Conservation (phyloP, 1,139 yeast species). For the Suhomyces kunorum region DNA sequence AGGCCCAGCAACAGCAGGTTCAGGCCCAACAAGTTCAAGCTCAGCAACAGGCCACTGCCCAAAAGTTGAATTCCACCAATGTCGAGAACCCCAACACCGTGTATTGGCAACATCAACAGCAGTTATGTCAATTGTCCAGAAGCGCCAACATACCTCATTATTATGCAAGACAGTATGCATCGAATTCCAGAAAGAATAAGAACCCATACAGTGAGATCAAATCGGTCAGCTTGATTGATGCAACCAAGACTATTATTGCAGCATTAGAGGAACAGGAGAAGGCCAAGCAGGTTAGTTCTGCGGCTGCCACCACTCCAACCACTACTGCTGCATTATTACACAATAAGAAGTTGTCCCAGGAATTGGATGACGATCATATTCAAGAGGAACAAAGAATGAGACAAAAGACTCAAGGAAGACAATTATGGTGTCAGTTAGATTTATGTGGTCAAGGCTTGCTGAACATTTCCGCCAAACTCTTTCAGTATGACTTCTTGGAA, state of each 20-base stretch:
- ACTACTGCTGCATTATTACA: constrained; percentile 51
- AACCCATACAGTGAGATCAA: constrained; percentile 47
- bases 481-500: constrained; percentile 82
- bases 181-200: constrained; percentile 63
- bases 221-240: constrained; percentile 52
- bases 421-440: constrained; percentile 94
- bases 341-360: constrained; percentile 60
- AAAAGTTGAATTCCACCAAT: constrained; percentile 35
- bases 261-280: constrained; percentile 46
- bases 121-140: constrained; percentile 76
- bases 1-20: constrained; percentile 22
- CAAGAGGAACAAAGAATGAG: constrained; percentile 77
- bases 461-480: constrained; percentile 68
- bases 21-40: constrained; percentile 14
- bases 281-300: constrained; percentile 22
- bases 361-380: constrained; percentile 69
- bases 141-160: constrained; percentile 75
- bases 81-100: constrained; percentile 54
- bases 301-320: constrained; percentile 30
- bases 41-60: constrained; percentile 16
- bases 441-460: constrained; percentile 85
- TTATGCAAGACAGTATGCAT: constrained; percentile 91
- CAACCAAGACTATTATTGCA: constrained; percentile 52
- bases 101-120: constrained; percentile 88
- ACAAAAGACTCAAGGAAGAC: constrained; percentile 68